phyloP scores from a whole-genome alignment of 805 yeast genomes.

The Myxozyma vanderwaltii region DNA sequence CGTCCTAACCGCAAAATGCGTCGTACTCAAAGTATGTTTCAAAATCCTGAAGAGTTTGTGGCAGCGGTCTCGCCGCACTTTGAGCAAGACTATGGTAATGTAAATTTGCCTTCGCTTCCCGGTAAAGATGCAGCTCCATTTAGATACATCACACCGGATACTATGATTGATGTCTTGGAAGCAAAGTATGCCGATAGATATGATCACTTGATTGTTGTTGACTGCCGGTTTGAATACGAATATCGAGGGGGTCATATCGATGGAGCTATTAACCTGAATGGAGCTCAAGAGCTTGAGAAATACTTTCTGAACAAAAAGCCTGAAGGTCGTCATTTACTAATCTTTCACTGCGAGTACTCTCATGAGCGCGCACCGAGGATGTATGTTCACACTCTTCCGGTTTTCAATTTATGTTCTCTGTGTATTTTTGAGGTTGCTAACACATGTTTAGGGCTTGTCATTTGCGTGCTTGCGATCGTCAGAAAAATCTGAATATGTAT shows the following conservation, averaged over 20 bases:
- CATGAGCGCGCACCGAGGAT: constrained; percentile 91
- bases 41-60: constrained; percentile 52
- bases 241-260: constrained; percentile 89
- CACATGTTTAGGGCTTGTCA: constrained; percentile 59
- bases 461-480: constrained; percentile 80
- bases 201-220: constrained; percentile 64
- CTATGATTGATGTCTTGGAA: constrained; percentile 58
- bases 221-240: constrained; percentile 92
- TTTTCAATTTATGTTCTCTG: not conserved
- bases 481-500: constrained; percentile 68
- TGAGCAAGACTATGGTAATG: constrained; percentile 14
- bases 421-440: not conserved
- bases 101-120: constrained; percentile 22
- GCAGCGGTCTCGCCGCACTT: constrained; percentile 31
- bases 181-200: constrained; percentile 57
- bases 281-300: constrained; percentile 67
- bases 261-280: constrained; percentile 76
- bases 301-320: constrained; percentile 47
- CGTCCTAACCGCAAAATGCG: constrained; percentile 47
- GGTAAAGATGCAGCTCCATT: constrained; percentile 52
- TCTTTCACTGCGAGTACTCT: constrained; percentile 95
- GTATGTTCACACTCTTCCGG: constrained; percentile 35
- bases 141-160: constrained; percentile 64
- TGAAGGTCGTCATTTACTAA: constrained; percentile 52
- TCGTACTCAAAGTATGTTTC: constrained; percentile 71